Base-by-base conservation (phyloP, 2,329 filamentous ascomycete species). In the Trichophyton rubrum region DNA sequence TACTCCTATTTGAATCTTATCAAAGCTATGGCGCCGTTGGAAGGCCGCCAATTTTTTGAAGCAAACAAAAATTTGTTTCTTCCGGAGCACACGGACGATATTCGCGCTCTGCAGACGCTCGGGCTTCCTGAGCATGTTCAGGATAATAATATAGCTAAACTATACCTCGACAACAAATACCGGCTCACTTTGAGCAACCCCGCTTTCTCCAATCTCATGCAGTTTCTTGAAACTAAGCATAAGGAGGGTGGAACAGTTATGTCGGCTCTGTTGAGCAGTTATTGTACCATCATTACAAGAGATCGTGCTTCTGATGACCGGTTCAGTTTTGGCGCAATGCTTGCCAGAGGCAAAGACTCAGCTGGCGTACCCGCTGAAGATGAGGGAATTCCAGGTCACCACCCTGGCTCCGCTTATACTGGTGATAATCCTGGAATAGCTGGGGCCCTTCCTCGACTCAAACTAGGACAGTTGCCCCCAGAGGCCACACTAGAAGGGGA, bases 1-100 rank as follows among this genome's bases (percentile, higher is more conserved):
- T 95, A 99, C 73, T 93, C 89, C 0, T 96, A 88, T 70, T 78
- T 99, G 27, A 85, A 89, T 61, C 82, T 97, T 60, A 82, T 95
- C 30, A 79, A 79, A 38, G 83, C 89, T 62, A 85, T 84, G 64
- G 90, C 87, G 66, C 77, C 82, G 1, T 82, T 83, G 43, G 89
- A 95, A 62, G 85, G 86, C 13, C 85, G 88, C 65, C 77, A 80
- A 1, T 92, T 95, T 69, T 85, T 95, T 63, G 80, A 83, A 30
- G 78, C 81, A 3, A 85, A 89, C 68, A 85, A 84, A 60, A 75
- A 85, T 59, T 70, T 77, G 27, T 97, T 97, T 67, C 84, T 90
- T 66, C 82, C 82, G 24, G 82, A 89, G 58, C 91, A 96, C 67
- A 81, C 80, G 11, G 89, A 96, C 65, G 90, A 96, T 67, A 74